Conservation (phyloP, 257 asterid genomes). For the Mentha longifolia region DNA sequence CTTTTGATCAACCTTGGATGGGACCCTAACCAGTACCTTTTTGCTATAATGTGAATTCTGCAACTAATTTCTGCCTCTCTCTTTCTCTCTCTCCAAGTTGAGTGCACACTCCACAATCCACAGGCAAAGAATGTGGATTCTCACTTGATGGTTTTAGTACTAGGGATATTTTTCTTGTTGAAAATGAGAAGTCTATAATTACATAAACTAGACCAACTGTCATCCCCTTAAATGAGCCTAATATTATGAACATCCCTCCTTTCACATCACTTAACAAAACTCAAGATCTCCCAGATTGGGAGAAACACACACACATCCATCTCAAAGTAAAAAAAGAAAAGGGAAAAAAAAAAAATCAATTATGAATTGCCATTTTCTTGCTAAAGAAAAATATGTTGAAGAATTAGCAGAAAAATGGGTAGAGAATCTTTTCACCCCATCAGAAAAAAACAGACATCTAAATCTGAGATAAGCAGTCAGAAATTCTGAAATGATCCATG, state of each 20-base stretch:
- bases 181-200: no score
- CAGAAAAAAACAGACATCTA: neutral
- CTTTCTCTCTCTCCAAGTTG: neutral
- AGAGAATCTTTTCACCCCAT: conserved; percentile 31
- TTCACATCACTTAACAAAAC: no score
- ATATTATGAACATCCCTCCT: no score
- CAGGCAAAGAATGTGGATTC: neutral
- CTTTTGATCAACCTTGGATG: neutral
- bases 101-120: neutral
- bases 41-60: neutral
- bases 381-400: conserved; percentile 6
- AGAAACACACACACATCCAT: neutral
- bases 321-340: neutral
- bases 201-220: no score
- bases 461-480: conserved; percentile 15
- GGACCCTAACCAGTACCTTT: neutral
- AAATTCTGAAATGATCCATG: conserved; percentile 5
- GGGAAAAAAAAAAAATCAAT: neutral
- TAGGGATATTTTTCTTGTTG: no score
- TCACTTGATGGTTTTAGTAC: no score
- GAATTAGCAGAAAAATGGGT: conserved; percentile 25
- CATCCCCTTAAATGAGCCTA: no score
- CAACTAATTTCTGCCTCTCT: neutral
- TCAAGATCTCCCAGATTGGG: no score
- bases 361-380: conserved; percentile 17